Base-by-base conservation (phyloP, 108 stramenopile genomes). In the Fragilaria radians region DNA sequence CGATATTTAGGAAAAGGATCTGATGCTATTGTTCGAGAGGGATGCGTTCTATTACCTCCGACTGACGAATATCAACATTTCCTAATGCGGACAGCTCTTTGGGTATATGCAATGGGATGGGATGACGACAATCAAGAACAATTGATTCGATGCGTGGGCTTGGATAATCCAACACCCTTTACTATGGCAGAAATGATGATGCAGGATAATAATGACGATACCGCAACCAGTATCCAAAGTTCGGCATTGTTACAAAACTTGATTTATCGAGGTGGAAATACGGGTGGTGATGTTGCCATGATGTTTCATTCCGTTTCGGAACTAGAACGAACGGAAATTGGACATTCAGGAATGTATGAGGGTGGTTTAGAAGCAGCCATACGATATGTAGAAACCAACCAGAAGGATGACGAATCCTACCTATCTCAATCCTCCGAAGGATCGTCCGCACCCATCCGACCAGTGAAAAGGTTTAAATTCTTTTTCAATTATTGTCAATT, bases 151-250 rank as follows among this genome's bases (percentile, higher is more conserved):
- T 86, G 90, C 57, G 84, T 80, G 18, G 82, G 88, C 54, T 49
- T 91, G 26, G 90, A 91, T 68, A 80, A 91, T 63, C 85, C 86
- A 3, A 91, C 90, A 14, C 79, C 90, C 28, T 91, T 91, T 66
- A 82, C 80, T 5, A 71, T 91, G 25, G 69, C 70, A 25, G 89
- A 91, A 75, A 86, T 84, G 81, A 75, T 82, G 60, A 53, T 56
- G 17, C 22, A 49, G 4, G 57, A 32, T 19, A 42, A 47, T 23
- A 34, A 22, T 34, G 66, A 49, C 22, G 11, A 45, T 3, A 28
- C 54, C 4, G 33, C 22, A 18, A 32, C 23, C 0, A 66, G 70
- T 60, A 59, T 76, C 1, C 50, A 67, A 54, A n/a, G n/a, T n/a
- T 71, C 74, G 48, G 28, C 46, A 46, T 31, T 82, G 23, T 57